phyloP scores from a whole-genome alignment of 257 asterid species.

The Thymus mandschuricus region DNA sequence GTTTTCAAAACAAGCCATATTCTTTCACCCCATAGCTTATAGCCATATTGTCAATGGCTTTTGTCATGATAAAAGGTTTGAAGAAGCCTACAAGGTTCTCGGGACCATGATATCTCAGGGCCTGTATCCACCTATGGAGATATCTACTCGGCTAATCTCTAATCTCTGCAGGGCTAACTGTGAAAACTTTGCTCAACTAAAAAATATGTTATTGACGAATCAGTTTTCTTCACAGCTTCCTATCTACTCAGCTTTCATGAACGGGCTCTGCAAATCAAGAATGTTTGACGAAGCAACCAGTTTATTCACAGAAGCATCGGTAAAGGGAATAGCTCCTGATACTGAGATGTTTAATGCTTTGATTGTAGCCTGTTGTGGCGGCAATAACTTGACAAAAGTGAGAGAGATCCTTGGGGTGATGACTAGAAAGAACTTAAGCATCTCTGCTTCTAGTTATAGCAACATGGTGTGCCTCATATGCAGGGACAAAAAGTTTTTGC shows the following conservation, averaged over 20 bases:
- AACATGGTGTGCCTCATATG: conserved; percentile 47
- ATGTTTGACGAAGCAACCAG: conserved; percentile 51
- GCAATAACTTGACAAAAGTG: conserved; percentile 43
- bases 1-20: conserved; percentile 36
- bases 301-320: conserved; percentile 47
- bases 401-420: conserved; percentile 53
- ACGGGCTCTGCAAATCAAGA: conserved; percentile 51
- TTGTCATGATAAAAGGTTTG: conserved; percentile 57
- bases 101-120: conserved; percentile 54
- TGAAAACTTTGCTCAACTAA: conserved; percentile 56
- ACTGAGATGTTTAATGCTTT: conserved; percentile 44
- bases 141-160: conserved; percentile 49
- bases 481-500: conserved; percentile 41
- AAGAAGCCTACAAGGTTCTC: conserved; percentile 49
- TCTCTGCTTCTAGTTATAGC: conserved; percentile 62
- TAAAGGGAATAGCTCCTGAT: conserved; percentile 38
- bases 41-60: conserved; percentile 50
- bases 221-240: conserved; percentile 42
- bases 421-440: conserved; percentile 51
- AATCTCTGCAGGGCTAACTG: conserved; percentile 50
- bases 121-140: conserved; percentile 50
- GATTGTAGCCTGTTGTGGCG: conserved; percentile 52
- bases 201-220: conserved; percentile 45
- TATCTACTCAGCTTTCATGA: conserved; percentile 48
- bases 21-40: conserved; percentile 42